Percentiles rank a stretch among this genome's conserved stretches.
Evolutionary conservation across 2,329 filamentous ascomycete genomes (phyloP).

Genomic region (Malbranchea zuffiana): DNA sequence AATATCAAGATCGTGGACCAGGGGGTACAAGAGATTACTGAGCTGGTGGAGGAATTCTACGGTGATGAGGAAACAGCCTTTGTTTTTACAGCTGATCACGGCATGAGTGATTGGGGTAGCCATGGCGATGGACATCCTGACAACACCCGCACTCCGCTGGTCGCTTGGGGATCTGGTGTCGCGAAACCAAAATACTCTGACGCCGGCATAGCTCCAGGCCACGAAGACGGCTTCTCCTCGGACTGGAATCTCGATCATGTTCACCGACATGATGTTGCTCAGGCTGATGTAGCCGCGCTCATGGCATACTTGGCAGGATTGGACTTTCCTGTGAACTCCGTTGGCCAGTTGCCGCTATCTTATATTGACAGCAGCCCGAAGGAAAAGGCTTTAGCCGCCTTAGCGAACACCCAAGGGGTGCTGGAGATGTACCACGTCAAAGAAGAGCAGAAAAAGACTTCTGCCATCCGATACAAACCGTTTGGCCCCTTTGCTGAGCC

Average conservation of each 20-base stretch:
- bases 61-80: constrained; percentile 76
- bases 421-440: constrained; percentile 96
- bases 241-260: constrained; percentile 79
- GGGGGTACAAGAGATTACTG: constrained; percentile 73
- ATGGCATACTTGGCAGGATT: constrained; percentile 88
- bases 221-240: constrained; percentile 75
- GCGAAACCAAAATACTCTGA: constrained; percentile 56
- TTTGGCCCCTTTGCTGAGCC: constrained; percentile 59
- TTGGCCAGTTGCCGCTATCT: constrained; percentile 78
- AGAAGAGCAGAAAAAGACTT: constrained; percentile 68
- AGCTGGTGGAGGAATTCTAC: constrained; percentile 78
- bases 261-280: constrained; percentile 77
- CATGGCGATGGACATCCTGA: constrained; percentile 96
- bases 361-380: constrained; percentile 62
- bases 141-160: constrained; percentile 86
- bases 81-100: constrained; percentile 94
- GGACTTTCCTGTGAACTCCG: constrained; percentile 90
- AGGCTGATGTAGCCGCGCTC: constrained; percentile 86
- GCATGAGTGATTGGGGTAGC: constrained; percentile 99
- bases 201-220: constrained; percentile 56
- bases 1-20: constrained; percentile 92
- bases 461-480: constrained; percentile 64
- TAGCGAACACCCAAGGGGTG: constrained; percentile 76
- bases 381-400: constrained; percentile 71
- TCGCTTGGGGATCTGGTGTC: constrained; percentile 87